These are phyloP conservation scores for Mucor velutinosus DNA, from an alignment of 371 early-diverging fungal genomes.

Conservation along the genomic window DNA sequence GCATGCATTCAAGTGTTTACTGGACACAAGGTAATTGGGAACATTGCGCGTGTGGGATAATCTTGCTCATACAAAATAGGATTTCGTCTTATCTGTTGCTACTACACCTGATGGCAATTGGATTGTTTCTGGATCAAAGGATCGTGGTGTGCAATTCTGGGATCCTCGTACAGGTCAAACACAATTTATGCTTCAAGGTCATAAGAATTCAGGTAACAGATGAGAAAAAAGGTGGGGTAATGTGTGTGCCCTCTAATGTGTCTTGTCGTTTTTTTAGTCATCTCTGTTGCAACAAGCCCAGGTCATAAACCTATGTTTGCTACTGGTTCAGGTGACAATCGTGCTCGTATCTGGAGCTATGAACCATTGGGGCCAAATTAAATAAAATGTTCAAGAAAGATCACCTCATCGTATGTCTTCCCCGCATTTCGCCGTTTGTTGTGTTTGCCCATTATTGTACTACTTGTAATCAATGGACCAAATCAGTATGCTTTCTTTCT, in stretches of 20 bases:
- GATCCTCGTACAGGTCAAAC: conserved; percentile 80
- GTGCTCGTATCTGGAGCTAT: conserved; percentile 92
- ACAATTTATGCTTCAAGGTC: conserved; percentile 95
- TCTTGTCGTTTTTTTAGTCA: conserved; percentile 61
- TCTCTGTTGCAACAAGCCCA: conserved; percentile 88
- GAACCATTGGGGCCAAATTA: conserved; percentile 35
- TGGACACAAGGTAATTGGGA: conserved; percentile 61
- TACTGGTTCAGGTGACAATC: conserved; percentile 94
- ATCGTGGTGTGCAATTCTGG: conserved; percentile 96
- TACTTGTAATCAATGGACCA: background rate
- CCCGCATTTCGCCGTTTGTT: background rate
- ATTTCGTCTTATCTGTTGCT: conserved; percentile 97
- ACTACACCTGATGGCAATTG: conserved; percentile 91
- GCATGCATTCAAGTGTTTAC: conserved; percentile 61
- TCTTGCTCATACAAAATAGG: conserved; percentile 43
- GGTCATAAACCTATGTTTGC: conserved; percentile 83
- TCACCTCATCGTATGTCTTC: background rate
- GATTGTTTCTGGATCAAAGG: conserved; percentile 95
- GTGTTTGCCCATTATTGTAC: background rate
- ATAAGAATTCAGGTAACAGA: conserved; percentile 88
- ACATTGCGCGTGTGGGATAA: background rate
- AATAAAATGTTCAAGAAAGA: background rate
- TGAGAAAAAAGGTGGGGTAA: background rate
- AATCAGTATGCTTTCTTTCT: background rate
- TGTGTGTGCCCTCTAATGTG: background rate